These are phyloP conservation scores for Quercus mongolica DNA, from an alignment of 306 rosid species.

Conservation along the genomic window DNA sequence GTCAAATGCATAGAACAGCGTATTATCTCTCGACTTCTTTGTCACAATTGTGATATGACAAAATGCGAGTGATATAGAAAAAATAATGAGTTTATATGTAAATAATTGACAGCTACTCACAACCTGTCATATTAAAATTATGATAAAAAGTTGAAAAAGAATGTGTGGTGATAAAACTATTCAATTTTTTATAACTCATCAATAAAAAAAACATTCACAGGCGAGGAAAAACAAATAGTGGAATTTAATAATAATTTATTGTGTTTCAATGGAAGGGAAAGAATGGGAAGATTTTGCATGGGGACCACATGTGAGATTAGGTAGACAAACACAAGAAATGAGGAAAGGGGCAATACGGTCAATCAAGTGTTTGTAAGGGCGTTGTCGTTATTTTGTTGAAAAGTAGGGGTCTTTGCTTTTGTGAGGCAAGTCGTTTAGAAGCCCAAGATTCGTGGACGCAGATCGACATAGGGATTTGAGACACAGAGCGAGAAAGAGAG, in stretches of 20 bases:
- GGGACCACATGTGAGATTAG: neutral
- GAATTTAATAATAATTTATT: too few relatives aligned
- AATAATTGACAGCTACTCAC: too few relatives aligned
- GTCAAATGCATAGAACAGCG: too few relatives aligned
- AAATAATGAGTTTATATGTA: accelerated
- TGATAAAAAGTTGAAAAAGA: too few relatives aligned
- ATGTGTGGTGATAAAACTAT: too few relatives aligned
- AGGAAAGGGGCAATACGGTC: constrained; percentile 10
- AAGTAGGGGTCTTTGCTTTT: neutral
- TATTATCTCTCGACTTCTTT: too few relatives aligned
- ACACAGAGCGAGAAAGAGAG: constrained; percentile 14
- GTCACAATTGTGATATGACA: accelerated
- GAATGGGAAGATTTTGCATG: neutral
- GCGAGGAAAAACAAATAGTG: too few relatives aligned
- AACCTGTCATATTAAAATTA: accelerated
- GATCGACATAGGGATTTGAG: constrained; percentile 61
- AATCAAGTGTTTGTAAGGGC: neutral
- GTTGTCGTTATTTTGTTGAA: neutral
- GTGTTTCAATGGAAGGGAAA: too few relatives aligned
- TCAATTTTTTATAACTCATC: too few relatives aligned
- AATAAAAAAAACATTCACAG: too few relatives aligned
- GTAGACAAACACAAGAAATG: too few relatives aligned
- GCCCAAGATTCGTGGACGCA: constrained; percentile 52
- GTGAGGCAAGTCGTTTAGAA: neutral
- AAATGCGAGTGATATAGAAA: accelerated